Conservation (phyloP, 2,329 filamentous ascomycete genomes). For the Fusarium sp. region DNA sequence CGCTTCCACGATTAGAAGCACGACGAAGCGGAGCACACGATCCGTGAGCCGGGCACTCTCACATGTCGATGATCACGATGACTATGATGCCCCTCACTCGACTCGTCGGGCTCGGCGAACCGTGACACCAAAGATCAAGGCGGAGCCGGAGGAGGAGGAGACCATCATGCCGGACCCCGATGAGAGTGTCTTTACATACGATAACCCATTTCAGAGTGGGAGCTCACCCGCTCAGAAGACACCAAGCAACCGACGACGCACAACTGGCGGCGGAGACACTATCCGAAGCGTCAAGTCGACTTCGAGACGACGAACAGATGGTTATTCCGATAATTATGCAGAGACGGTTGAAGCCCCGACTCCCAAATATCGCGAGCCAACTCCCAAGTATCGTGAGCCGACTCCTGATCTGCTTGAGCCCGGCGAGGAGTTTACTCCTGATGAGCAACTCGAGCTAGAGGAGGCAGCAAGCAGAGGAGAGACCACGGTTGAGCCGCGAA, state of each 20-base stretch:
- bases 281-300: conserved; percentile 54
- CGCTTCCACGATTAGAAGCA: conserved; percentile 53
- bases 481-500: conserved; percentile 55
- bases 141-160: conserved; percentile 59
- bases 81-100: conserved; percentile 53
- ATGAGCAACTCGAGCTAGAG: conserved; percentile 84
- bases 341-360: conserved; percentile 48
- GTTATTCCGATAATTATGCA: conserved; percentile 44
- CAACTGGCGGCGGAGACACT: conserved; percentile 53
- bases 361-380: conserved; percentile 43
- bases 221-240: conserved; percentile 71
- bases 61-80: conserved; percentile 60
- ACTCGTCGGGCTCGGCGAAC: conserved; percentile 63
- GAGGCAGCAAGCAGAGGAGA: conserved; percentile 71
- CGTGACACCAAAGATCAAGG: conserved; percentile 63
- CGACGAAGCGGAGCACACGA: conserved; percentile 66
- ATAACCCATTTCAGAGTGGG: conserved; percentile 92
- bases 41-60: conserved; percentile 65
- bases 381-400: conserved; percentile 43
- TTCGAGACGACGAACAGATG: conserved; percentile 57
- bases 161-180: conserved; percentile 48
- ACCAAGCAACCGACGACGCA: conserved; percentile 61
- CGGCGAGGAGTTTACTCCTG: conserved; percentile 93
- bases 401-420: conserved; percentile 64
- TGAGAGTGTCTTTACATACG: conserved; percentile 80